A percentile compares a stretch with the other conserved stretches of the same genome.
Evolutionary conservation across 176 grass and related monocot species (phyloP).

Genomic region (Triticum urartu): DNA sequence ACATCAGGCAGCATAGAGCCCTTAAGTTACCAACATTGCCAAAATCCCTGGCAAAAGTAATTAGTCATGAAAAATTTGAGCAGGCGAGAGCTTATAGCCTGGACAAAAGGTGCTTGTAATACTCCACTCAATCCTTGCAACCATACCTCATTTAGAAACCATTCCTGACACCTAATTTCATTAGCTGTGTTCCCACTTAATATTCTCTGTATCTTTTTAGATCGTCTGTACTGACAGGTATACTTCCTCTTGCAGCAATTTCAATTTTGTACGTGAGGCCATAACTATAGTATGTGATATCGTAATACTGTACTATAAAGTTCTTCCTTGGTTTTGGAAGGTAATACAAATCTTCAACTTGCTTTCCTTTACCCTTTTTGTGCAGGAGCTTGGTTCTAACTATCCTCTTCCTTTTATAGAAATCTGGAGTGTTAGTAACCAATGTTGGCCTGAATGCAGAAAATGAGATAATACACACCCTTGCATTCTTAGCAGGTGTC

Average conservation of each 20-base stretch:
- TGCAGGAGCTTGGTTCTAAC: constrained; percentile 26
- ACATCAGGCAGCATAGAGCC: constrained; percentile 78
- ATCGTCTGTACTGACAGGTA: constrained; percentile 5
- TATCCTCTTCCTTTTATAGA: constrained; percentile 49
- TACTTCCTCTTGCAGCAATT: constrained; percentile 55
- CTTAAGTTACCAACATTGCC: constrained; percentile 71
- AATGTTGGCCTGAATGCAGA: constrained; percentile 76
- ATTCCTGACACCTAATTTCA: constrained; percentile 1
- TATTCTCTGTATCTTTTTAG: not conserved
- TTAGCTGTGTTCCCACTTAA: not conserved
- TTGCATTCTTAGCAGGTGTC: constrained; percentile 94
- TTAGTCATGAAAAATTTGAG: constrained; percentile 85
- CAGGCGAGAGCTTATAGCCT: constrained; percentile 86
- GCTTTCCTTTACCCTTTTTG: not conserved
- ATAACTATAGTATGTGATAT: constrained; percentile 87
- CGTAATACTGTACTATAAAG: constrained; percentile 75
- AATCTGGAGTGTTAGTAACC: constrained; percentile 57
- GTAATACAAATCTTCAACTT: constrained; percentile 43
- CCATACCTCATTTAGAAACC: not conserved
- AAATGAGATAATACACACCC: constrained; percentile 89
- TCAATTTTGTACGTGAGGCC: constrained; percentile 82
- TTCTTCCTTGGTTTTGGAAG: constrained; percentile 98
- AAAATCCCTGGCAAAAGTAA: constrained; percentile 70
- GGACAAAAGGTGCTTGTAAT: constrained; percentile 74
- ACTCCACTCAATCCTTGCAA: not conserved